Percentiles rank a stretch among this genome's conserved stretches.
Conservation (phyloP, 345 rosid species). For the Populus pruinosa region DNA sequence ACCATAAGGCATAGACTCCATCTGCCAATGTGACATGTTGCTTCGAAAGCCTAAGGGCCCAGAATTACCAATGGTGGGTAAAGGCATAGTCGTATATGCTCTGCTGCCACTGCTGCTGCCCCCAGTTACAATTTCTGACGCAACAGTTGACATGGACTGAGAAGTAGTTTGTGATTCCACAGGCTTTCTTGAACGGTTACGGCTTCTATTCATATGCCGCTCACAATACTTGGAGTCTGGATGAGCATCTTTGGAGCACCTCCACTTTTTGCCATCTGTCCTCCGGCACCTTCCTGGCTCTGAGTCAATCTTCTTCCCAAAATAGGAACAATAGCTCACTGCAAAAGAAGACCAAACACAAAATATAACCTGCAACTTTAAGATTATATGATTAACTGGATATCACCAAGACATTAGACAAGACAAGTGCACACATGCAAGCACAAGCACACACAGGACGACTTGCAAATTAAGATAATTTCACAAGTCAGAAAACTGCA, state of each 20-base stretch:
- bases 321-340: conserved; percentile 38
- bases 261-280: conserved; percentile 90
- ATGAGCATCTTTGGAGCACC: conserved; percentile 86
- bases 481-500: not conserved
- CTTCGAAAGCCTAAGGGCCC: conserved; percentile 21
- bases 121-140: conserved; percentile 20
- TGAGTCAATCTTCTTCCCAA: conserved; percentile 71
- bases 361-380: not conserved
- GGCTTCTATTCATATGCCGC: conserved; percentile 53
- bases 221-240: conserved; percentile 60
- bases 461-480: not conserved
- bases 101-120: conserved; percentile 23
- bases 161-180: conserved; percentile 47
- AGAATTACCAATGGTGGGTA: conserved; percentile 16
- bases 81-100: conserved; percentile 20
- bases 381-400: not conserved
- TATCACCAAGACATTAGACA: not conserved
- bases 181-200: conserved; percentile 64
- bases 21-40: conserved; percentile 18
- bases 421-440: not conserved
- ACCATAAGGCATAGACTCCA: conserved; percentile 22
- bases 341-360: not conserved
- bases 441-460: not conserved
- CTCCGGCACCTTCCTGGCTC: conserved; percentile 87
- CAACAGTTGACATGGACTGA: conserved; percentile 30